phyloP scores from a whole-genome alignment of 495 filamentous ascomycete genomes.

The Penicillium egyptiacum region DNA sequence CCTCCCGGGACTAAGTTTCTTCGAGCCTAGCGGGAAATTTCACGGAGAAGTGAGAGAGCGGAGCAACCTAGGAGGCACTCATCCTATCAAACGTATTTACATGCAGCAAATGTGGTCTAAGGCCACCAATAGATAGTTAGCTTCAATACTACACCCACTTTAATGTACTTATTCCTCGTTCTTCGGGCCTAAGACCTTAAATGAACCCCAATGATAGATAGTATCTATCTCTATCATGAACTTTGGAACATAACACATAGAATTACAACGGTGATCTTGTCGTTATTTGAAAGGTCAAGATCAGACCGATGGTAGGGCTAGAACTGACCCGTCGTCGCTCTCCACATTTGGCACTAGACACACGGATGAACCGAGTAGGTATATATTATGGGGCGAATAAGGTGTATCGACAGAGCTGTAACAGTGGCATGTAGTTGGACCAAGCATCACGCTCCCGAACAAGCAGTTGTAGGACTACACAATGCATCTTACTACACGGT shows the following conservation, averaged over 20 bases:
- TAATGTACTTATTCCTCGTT: not conserved
- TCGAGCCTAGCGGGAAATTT: conserved; percentile 2
- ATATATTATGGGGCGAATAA: not conserved
- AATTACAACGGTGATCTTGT: not conserved
- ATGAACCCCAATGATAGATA: too few species aligned
- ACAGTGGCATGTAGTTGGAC: not conserved
- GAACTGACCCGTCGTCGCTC: not conserved
- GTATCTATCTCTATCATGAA: not conserved
- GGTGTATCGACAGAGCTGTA: not conserved
- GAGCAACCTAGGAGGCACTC: not conserved
- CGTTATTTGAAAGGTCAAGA: not conserved
- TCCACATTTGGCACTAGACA: not conserved
- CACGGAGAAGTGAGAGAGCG: conserved; percentile 1
- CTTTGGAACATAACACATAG: not conserved
- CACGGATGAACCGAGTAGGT: not conserved
- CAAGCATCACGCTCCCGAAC: not conserved
- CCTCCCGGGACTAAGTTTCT: not conserved
- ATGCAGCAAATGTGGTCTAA: not conserved
- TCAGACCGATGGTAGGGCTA: not conserved
- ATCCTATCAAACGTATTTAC: conserved; percentile 4
- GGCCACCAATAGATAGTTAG: not conserved
- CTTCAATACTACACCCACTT: not conserved
- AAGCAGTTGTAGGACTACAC: not conserved
- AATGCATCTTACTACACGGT: not conserved
- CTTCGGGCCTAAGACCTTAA: not conserved